phyloP scores from a whole-genome alignment of 257 asterid species.

The Jasminum sambac region DNA sequence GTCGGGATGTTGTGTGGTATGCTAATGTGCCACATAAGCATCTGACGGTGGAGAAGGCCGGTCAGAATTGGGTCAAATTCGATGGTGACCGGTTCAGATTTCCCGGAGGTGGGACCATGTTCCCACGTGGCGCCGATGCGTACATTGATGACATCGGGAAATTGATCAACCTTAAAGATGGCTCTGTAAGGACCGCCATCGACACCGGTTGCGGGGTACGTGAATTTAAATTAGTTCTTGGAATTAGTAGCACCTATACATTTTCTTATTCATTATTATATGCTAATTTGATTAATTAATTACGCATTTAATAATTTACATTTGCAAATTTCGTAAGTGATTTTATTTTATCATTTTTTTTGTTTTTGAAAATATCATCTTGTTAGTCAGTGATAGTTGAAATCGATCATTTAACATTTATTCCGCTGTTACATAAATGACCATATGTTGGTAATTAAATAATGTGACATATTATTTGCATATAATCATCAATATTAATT shows the following conservation, averaged over 20 bases:
- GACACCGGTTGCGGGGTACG: slow-evolving; percentile 96
- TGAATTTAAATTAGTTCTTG: slow-evolving; percentile 4
- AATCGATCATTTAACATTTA: no score
- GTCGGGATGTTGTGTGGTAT: slow-evolving; percentile 78
- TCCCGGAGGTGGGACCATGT: slow-evolving; percentile 98
- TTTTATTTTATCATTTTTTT: background rate
- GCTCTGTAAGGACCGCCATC: slow-evolving; percentile 79
- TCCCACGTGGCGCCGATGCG: slow-evolving; percentile 91
- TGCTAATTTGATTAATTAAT: background rate
- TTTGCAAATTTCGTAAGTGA: background rate
- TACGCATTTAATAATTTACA: background rate
- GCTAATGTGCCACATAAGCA: slow-evolving; percentile 98
- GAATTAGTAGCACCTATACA: background rate
- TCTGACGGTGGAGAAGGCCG: slow-evolving; percentile 87
- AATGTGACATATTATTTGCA: no score
- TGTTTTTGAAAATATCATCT: no score
- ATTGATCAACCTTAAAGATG: slow-evolving; percentile 62
- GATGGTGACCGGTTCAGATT: slow-evolving; percentile 77
- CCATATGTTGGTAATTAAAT: no score
- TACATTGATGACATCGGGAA: slow-evolving; percentile 86
- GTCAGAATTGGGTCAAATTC: slow-evolving; percentile 95
- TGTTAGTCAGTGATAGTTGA: no score
- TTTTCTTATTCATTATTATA: background rate
- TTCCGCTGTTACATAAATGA: no score
- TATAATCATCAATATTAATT: no score